Conservation (phyloP, 2,329 filamentous ascomycete genomes). For the Ceratocystis albifundus region DNA sequence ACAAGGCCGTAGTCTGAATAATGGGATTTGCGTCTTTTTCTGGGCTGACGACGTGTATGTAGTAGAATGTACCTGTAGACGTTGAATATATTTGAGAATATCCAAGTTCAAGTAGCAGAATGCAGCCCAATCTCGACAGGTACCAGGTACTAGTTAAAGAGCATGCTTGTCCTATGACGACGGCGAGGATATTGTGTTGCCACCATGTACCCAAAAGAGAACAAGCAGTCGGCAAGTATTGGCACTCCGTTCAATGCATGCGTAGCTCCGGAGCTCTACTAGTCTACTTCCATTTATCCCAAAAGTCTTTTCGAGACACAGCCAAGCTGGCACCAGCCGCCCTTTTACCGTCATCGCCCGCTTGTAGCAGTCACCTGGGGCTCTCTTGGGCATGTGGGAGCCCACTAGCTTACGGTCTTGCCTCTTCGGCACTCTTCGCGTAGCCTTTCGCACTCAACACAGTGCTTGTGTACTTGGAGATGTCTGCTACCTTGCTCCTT, state of each 20-base stretch:
- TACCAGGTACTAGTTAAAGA: neutral
- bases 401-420: neutral
- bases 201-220: neutral
- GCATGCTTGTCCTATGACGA: neutral
- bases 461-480: neutral
- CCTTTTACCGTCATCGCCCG: neutral
- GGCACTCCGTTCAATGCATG: neutral
- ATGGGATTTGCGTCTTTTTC: constrained; percentile 1
- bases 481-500: neutral
- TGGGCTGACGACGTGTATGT: neutral
- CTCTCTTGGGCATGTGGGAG: neutral
- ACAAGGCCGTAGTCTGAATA: neutral
- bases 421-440: neutral
- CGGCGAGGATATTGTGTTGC: neutral
- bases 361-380: neutral
- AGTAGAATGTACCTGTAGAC: neutral
- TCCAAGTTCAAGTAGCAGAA: no score
- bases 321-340: neutral
- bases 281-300: neutral
- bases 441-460: neutral
- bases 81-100: no score
- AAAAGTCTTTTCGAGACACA: neutral
- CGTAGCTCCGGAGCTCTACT: neutral
- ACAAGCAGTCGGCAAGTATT: neutral
- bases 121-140: neutral